A percentile compares a stretch with the other conserved stretches of the same genome.
Conservation (phyloP, 2,329 filamentous ascomycete species). For the Xylariaceae sp. region DNA sequence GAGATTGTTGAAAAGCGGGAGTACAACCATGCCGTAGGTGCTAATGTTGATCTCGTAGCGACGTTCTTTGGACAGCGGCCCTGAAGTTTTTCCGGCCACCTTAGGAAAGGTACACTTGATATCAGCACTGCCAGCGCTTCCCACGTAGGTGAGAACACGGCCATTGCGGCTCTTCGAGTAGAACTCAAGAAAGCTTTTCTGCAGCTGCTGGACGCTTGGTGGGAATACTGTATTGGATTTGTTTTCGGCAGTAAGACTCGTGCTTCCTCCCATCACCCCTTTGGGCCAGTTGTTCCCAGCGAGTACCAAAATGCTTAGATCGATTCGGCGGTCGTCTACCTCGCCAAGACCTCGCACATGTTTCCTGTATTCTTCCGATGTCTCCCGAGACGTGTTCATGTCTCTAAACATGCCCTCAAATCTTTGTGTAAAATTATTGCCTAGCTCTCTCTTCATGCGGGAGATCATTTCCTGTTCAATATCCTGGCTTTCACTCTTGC, state of each 20-base stretch:
- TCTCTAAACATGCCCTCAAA: slow-evolving; percentile 98
- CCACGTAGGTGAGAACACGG: slow-evolving; percentile 80
- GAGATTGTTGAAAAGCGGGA: slow-evolving; percentile 86
- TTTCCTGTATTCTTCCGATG: slow-evolving; percentile 73
- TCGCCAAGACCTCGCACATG: slow-evolving; percentile 57
- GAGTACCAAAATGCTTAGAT: slow-evolving; percentile 80
- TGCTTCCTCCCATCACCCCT: slow-evolving; percentile 71
- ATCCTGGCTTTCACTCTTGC: slow-evolving; percentile 85
- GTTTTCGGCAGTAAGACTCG: slow-evolving; percentile 47
- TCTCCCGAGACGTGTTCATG: slow-evolving; percentile 81
- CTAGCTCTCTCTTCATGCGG: slow-evolving; percentile 95
- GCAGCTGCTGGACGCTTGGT: slow-evolving; percentile 67
- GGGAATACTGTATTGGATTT: slow-evolving; percentile 68
- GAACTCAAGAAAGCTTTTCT: slow-evolving; percentile 82
- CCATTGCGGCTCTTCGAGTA: slow-evolving; percentile 87
- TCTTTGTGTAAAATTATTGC: slow-evolving; percentile 88
- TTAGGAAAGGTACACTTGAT: slow-evolving; percentile 76
- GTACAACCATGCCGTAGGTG: slow-evolving; percentile 87
- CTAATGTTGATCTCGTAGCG: slow-evolving; percentile 89
- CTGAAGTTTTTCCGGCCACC: slow-evolving; percentile 66
- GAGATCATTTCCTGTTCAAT: slow-evolving; percentile 94
- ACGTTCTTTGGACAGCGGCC: slow-evolving; percentile 59
- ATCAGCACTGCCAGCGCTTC: slow-evolving; percentile 73
- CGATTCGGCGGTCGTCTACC: slow-evolving; percentile 60
- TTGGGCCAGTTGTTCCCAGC: slow-evolving; percentile 95